Evolutionary conservation across 2,329 filamentous ascomycete genomes (phyloP), one percentile per base, ranked within the genome.

Genomic region (Colletotrichum sp.): DNA sequence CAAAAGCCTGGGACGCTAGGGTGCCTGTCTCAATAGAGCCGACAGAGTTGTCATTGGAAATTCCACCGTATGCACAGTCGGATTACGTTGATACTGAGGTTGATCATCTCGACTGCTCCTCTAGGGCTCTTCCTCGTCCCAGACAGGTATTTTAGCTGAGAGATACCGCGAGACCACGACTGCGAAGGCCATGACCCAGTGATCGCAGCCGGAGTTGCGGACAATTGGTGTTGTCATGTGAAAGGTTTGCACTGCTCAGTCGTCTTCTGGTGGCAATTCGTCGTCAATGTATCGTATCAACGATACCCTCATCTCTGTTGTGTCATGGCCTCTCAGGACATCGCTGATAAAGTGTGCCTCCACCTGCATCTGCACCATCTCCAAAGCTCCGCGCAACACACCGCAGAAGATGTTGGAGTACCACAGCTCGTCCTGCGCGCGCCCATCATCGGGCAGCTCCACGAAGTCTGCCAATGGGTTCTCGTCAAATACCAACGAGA

Each of bases 301-400:
- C 32, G 95, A 95, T 81, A 99, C 94, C 81, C 96, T 91, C 95
- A 99, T 98, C 88, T 99, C 97, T 1, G 97, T 99, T 21, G 95
- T 96, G 83, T 99, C 97, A 81, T 98, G 96, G 5, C 97, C 97
- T 72, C 96, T 92, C 76, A 99, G 88, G 36, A 98, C 91, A 84
- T 99, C 97, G 83, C 95, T 98, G 81, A 98, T 94, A 83, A 98
- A 99, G 83, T 98, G 96, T 62, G 95, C 95, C 83, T 99, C 96
- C 6, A 98, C 96, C 85, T 98, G 97, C 95, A 98, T 98, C 90
- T 98, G 96, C 82, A 98, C 96, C 97, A 99, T 99, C 85, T 99
- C 97, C 75, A 99, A 85, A 2, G 96, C 94, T 16, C 97, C 97
- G 79, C 97, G 90, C 76, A 99, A 87, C 58, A 99, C 95, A 58